phyloP scores from a whole-genome alignment of 2,329 filamentous ascomycete genomes.

The Ceratocystis cubensis region DNA sequence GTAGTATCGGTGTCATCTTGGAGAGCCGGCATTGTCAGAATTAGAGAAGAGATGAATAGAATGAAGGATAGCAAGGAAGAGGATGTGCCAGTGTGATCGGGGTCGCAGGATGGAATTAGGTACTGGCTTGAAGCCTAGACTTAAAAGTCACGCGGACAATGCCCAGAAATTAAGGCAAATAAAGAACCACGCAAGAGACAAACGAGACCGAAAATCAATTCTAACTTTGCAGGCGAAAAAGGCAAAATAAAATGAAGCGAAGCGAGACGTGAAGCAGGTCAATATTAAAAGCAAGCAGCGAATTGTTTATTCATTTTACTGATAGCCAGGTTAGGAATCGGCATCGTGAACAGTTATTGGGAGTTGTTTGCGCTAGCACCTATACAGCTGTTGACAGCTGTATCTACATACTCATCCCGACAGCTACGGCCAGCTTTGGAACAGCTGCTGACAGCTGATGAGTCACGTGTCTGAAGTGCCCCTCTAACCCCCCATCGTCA shows the following conservation, averaged over 20 bases:
- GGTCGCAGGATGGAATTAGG: no score
- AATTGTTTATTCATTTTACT: no score
- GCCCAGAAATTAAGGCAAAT: background rate
- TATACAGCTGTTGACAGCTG: background rate
- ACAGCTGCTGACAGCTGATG: no score
- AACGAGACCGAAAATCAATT: background rate
- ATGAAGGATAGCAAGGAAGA: background rate
- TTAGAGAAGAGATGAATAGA: background rate
- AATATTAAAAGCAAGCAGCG: no score
- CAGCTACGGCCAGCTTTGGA: background rate
- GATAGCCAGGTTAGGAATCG: no score
- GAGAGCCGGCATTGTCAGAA: conserved; percentile 13
- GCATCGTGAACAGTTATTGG: no score
- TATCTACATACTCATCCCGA: background rate
- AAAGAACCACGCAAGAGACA: background rate
- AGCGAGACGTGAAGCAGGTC: no score
- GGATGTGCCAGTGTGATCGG: no score
- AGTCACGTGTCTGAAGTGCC: no score
- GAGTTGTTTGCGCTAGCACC: no score
- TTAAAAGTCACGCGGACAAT: background rate
- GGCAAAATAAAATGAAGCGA: no score
- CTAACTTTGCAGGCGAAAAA: no score
- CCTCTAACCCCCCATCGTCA: background rate
- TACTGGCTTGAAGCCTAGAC: background rate
- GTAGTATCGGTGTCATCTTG: conserved; percentile 11